Conservation (phyloP, 495 filamentous ascomycete species). For the Lasiosphaeriaceae sp. region DNA sequence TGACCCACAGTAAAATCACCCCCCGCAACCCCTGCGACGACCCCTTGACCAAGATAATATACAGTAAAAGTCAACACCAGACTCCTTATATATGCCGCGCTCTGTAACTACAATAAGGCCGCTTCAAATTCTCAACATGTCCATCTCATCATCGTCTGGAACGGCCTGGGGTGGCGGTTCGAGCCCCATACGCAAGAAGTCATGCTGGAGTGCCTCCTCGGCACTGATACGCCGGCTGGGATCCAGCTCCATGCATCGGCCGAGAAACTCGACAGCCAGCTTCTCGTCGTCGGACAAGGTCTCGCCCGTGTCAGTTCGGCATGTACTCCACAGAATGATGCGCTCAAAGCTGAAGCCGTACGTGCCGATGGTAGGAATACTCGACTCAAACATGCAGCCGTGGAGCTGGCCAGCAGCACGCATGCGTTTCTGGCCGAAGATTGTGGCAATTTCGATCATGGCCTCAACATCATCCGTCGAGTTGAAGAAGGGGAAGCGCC, state of each 20-base stretch:
- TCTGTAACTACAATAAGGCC: conserved; percentile 4
- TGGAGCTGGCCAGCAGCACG: conserved; percentile 75
- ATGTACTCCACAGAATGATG: conserved; percentile 88
- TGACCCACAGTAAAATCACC: too few relatives aligned
- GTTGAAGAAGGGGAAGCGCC: conserved; percentile 97
- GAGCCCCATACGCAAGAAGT: conserved; percentile 57
- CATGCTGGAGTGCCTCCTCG: conserved; percentile 65
- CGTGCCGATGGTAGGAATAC: conserved; percentile 82
- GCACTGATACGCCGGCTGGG: conserved; percentile 68
- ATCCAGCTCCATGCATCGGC: conserved; percentile 68
- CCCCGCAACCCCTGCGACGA: background rate
- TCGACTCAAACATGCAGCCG: conserved; percentile 82
- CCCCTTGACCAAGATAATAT: background rate
- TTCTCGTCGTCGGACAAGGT: conserved; percentile 57
- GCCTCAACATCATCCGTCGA: conserved; percentile 94
- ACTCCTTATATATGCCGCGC: background rate
- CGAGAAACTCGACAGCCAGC: conserved; percentile 62
- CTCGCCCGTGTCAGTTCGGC: conserved; percentile 46
- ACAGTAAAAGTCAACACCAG: background rate
- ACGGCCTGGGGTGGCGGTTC: conserved; percentile 14
- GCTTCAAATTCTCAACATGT: conserved; percentile 35
- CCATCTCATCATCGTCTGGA: conserved; percentile 43
- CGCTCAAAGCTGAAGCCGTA: conserved; percentile 84
- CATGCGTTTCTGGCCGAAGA: conserved; percentile 86
- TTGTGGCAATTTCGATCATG: conserved; percentile 92